phyloP scores from a whole-genome alignment of 306 rosid species.

The Aeschynomene evenia region DNA sequence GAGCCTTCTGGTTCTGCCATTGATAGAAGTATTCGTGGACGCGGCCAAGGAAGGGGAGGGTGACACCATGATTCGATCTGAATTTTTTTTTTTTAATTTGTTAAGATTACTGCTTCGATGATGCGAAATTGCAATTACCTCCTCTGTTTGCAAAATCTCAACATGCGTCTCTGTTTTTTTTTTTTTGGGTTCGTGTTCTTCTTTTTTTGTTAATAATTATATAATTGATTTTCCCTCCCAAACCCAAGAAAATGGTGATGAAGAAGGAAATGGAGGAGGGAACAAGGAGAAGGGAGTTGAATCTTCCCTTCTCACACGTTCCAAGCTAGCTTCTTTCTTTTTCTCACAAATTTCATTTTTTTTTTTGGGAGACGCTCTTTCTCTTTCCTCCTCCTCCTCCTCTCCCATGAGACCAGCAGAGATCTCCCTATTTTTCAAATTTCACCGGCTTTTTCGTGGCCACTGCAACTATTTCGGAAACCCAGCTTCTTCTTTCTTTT shows the following conservation, averaged over 20 bases:
- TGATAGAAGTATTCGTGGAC: slow-evolving; percentile 20
- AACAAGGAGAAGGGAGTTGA: slow-evolving; percentile 40
- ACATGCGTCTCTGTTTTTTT: background rate
- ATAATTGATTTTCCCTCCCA: background rate
- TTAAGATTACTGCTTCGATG: too few species aligned
- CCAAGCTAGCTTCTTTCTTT: background rate
- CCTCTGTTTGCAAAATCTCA: slow-evolving; percentile 7
- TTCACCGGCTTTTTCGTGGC: slow-evolving; percentile 34
- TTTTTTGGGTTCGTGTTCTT: background rate
- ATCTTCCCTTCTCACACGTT: slow-evolving; percentile 30
- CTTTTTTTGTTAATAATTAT: background rate
- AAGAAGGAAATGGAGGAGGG: slow-evolving; percentile 9
- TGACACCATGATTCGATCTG: slow-evolving; percentile 21
- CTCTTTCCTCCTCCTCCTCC: slow-evolving; percentile 29
- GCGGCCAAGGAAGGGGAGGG: slow-evolving; percentile 35
- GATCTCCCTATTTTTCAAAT: slow-evolving; percentile 32
- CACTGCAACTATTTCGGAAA: slow-evolving; percentile 37
- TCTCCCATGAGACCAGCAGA: slow-evolving; percentile 39
- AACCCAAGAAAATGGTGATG: background rate
- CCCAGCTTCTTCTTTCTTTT: background rate
- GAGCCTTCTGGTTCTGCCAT: slow-evolving; percentile 37
- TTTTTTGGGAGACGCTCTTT: slow-evolving; percentile 7
- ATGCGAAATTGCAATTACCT: background rate
- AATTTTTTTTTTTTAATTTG: too few species aligned
- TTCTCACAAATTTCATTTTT: slow-evolving; percentile 32